Evolutionary conservation across 108 stramenopile species (phyloP).

Genomic region (Parmales sp.): DNA sequence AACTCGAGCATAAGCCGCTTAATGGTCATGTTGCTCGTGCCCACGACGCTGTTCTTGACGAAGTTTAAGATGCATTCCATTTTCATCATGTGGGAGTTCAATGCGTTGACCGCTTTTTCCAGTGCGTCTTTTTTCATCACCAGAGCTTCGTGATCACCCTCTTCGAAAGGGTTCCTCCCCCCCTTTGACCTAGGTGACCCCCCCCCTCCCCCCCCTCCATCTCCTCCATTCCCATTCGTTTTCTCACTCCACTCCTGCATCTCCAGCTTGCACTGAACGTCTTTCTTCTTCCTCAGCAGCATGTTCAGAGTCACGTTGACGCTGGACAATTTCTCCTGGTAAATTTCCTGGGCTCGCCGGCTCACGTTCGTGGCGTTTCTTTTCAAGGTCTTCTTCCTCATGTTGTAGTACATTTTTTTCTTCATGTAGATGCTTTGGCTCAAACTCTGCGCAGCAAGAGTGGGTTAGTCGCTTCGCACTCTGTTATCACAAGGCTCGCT

Average conservation of each 20-base stretch:
- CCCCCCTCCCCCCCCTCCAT: neutral
- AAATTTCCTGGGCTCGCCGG: slow-evolving; percentile 10
- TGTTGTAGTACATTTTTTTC: slow-evolving; percentile 49
- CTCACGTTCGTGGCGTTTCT: slow-evolving; percentile 26
- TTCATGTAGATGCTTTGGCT: slow-evolving; percentile 34
- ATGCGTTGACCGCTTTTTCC: neutral
- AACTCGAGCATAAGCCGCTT: slow-evolving; percentile 29
- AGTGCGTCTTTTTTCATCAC: slow-evolving; percentile 12
- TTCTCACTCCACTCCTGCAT: slow-evolving; percentile 5
- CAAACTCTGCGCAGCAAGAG: too few relatives aligned
- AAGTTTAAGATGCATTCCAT: neutral
- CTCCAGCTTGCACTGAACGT: slow-evolving; percentile 28
- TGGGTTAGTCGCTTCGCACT: too few relatives aligned
- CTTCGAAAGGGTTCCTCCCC: too few relatives aligned
- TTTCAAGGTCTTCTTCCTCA: slow-evolving; percentile 36
- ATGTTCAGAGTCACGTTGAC: slow-evolving; percentile 25
- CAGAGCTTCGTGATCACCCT: neutral
- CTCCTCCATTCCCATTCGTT: neutral
- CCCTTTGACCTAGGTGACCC: too few relatives aligned
- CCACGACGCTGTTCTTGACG: neutral
- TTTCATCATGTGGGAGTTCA: neutral
- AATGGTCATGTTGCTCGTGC: neutral
- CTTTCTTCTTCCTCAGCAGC: slow-evolving; percentile 28
- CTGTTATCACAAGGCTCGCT: too few relatives aligned
- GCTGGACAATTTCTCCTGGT: neutral